phyloP scores from a whole-genome alignment of 2,329 filamentous ascomycete genomes.

The Magnaporthiopsis rhizophila region DNA sequence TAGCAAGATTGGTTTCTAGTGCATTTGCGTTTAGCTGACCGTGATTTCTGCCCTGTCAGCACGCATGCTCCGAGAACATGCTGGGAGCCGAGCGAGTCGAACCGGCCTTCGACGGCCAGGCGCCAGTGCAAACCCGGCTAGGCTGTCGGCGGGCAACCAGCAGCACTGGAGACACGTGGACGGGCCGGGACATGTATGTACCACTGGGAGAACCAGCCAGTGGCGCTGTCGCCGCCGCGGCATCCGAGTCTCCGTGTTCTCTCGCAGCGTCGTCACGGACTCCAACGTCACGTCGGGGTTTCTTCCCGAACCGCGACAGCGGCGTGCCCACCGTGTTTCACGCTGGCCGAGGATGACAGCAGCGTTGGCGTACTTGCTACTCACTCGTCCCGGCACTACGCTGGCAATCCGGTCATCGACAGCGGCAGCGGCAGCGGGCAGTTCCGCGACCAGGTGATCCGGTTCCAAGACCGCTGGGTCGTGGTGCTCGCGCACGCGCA shows the following conservation, averaged over 20 bases:
- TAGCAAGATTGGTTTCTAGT: no score
- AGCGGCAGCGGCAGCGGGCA: conserved; percentile 42
- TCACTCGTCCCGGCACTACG: conserved; percentile 50
- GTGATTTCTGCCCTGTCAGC: no score
- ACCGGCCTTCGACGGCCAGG: conserved; percentile 51
- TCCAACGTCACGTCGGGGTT: conserved; percentile 57
- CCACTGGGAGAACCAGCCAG: conserved; percentile 56
- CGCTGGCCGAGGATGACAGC: conserved; percentile 22
- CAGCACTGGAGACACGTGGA: conserved; percentile 62
- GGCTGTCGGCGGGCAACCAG: conserved; percentile 39
- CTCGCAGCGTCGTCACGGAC: conserved; percentile 51
- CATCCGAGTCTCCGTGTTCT: conserved; percentile 37
- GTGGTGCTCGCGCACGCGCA: conserved; percentile 46
- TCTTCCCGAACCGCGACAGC: conserved; percentile 43
- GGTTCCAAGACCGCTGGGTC: conserved; percentile 49
- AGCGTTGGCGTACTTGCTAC: conserved; percentile 50
- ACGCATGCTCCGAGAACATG: no score
- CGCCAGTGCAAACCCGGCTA: conserved; percentile 35
- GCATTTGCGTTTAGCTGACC: no score
- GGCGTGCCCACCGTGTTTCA: conserved; percentile 52
- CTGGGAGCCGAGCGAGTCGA: conserved; percentile 45
- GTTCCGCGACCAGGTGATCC: conserved; percentile 57
- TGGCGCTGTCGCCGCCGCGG: conserved; percentile 46
- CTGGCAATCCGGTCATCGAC: conserved; percentile 51
- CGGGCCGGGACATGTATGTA: conserved; percentile 52